Evolutionary conservation across 768 basidiomycete species (phyloP).

Genomic region (Trametes maxima): DNA sequence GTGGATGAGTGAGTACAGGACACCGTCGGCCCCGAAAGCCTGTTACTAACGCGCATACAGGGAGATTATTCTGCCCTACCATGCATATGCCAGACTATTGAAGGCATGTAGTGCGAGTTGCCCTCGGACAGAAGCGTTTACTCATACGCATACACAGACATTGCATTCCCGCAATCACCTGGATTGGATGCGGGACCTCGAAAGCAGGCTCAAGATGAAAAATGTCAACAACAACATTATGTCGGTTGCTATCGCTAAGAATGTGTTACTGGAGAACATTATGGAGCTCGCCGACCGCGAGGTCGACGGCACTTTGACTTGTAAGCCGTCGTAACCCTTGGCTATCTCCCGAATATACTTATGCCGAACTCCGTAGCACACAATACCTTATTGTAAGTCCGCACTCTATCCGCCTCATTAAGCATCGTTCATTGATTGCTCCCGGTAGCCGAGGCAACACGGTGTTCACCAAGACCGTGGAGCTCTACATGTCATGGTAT

Average conservation of each 20-base stretch:
- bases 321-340: constrained; percentile 42
- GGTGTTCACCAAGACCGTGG: constrained; percentile 62
- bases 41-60: constrained; percentile 38
- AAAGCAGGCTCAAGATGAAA: constrained; percentile 67
- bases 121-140: neutral
- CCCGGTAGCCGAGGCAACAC: constrained; percentile 52
- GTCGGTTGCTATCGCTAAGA: constrained; percentile 68
- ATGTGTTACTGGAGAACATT: constrained; percentile 66
- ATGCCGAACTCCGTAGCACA: constrained; percentile 50
- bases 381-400: constrained; percentile 62
- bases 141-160: constrained; percentile 38
- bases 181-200: constrained; percentile 75
- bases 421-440: constrained; percentile 26
- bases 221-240: constrained; percentile 62
- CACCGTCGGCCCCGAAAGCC: neutral
- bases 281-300: constrained; percentile 70
- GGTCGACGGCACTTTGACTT: constrained; percentile 66
- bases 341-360: neutral
- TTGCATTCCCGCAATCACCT: constrained; percentile 64
- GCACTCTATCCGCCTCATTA: constrained; percentile 32
- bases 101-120: constrained; percentile 43
- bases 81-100: constrained; percentile 62
- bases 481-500: constrained; percentile 79
- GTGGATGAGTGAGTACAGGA: constrained; percentile 65
- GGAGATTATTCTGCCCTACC: constrained; percentile 76